Evolutionary conservation across 2,329 filamentous ascomycete species (phyloP).

Genomic region (Peltaster fructicola): DNA sequence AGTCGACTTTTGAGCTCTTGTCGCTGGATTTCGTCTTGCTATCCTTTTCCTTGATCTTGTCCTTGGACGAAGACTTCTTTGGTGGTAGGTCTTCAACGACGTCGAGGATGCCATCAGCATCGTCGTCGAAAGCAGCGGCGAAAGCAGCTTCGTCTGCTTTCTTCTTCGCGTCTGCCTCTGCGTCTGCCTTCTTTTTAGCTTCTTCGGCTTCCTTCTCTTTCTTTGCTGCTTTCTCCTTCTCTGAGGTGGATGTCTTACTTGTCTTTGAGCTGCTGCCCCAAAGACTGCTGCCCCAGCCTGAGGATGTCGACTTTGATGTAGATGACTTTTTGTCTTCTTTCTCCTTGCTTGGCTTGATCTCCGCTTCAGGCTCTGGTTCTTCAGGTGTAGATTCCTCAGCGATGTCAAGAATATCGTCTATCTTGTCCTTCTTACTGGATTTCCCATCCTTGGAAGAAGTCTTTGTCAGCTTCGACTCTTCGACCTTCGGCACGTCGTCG

Average conservation of each 20-base stretch:
- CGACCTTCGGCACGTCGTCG: conserved; percentile 14
- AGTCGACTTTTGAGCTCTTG: conserved; percentile 11
- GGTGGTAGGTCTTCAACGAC: conserved; percentile 13
- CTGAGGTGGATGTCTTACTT: conserved; percentile 18
- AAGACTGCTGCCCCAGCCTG: conserved; percentile 14
- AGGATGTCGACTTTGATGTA: conserved; percentile 17
- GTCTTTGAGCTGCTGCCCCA: conserved; percentile 21
- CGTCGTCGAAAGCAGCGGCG: conserved; percentile 19
- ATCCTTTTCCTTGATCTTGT: conserved; percentile 12
- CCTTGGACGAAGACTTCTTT: conserved; percentile 13
- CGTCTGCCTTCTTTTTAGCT: conserved; percentile 16
- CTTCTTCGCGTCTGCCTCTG: conserved; percentile 19
- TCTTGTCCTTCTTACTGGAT: conserved; percentile 14
- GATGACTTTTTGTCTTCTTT: conserved; percentile 24
- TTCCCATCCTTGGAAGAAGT: conserved; percentile 19
- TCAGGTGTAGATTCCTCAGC: conserved; percentile 8
- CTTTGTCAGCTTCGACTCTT: conserved; percentile 15
- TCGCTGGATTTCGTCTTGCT: conserved; percentile 11
- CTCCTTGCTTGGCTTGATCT: too few species aligned
- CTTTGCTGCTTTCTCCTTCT: conserved; percentile 20
- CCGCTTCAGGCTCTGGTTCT: conserved; percentile 7
- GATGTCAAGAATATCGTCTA: conserved; percentile 11
- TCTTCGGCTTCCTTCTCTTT: conserved; percentile 26
- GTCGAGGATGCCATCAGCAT: conserved; percentile 18
- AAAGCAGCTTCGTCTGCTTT: conserved; percentile 20